Base-by-base conservation (phyloP, 371 early-diverging fungal species). In the Aphelidium insulamus region DNA sequence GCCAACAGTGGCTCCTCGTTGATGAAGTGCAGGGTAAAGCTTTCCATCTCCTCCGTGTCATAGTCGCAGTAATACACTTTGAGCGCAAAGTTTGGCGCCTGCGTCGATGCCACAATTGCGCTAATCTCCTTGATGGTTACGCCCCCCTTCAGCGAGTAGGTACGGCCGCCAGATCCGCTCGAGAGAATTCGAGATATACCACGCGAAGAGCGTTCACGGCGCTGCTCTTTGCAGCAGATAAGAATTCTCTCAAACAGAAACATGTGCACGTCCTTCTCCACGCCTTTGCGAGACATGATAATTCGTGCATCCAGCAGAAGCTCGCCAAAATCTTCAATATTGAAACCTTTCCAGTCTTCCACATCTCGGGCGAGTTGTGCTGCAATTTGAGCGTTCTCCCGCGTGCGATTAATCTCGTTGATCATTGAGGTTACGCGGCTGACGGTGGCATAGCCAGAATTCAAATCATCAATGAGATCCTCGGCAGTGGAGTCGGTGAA, bases 191-290 rank as follows among this genome's bases (percentile, higher is more conserved):
- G n/a, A n/a, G n/a, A n/a, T n/a, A n/a, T n/a, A n/a, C n/a, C n/a
- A n/a, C n/a, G n/a, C n/a, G n/a, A n/a, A n/a, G n/a, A n/a, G n/a
- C n/a, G n/a, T n/a, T n/a, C 10, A 0, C 14, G 28, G 4, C n/a
- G 29, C 10, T 36, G 24, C 40, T 77, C 77, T 40, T 84, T 85
- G 57, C 83, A 87, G 42, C 83, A 73, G 19, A 90, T 58, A 5
- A 92, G 52, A 28, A 76, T 76, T 40, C 68, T 69, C 38, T 91
- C 85, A 48, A 91, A 91, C 35, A 88, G 50, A 44, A 74, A 91
- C 8, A 85, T 65, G 24, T 66, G 62, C 25, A 82, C 59, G 33
- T 74, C 78, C 26, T 73, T 62, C 40, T 82, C 82, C 3, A 59
- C 33, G 14, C 49, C 49, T 34, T 81, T 77, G 15, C 70, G 66